phyloP scores from a whole-genome alignment of 176 grass and related monocot genomes.

The Otatea glauca region DNA sequence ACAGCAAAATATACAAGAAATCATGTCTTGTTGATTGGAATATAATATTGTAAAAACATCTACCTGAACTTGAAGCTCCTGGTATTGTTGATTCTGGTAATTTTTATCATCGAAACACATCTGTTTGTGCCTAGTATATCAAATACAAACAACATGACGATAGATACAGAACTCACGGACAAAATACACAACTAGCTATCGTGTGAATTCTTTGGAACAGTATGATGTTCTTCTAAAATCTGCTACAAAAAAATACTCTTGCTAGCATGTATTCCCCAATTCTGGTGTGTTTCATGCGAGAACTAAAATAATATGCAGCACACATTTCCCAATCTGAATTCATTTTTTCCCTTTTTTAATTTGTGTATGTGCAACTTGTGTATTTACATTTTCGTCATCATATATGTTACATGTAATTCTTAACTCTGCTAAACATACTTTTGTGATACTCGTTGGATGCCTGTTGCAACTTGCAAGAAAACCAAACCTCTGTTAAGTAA shows the following conservation, averaged over 20 bases:
- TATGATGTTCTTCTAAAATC: neutral
- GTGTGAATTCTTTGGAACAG: too few relatives aligned
- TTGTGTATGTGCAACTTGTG: neutral
- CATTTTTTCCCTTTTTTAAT: neutral
- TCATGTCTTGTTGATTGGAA: too few relatives aligned
- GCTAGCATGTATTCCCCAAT: neutral
- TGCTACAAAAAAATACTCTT: conserved; percentile 13
- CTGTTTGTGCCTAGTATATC: too few relatives aligned
- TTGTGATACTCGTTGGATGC: neutral
- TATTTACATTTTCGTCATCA: neutral
- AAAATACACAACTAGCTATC: too few relatives aligned
- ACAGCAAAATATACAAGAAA: too few relatives aligned
- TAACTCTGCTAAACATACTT: neutral
- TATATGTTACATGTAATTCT: neutral
- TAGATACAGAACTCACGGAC: too few relatives aligned
- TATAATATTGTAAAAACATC: too few relatives aligned
- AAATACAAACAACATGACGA: too few relatives aligned
- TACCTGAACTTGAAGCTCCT: too few relatives aligned
- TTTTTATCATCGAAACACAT: too few relatives aligned
- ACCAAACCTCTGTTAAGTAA: conserved; percentile 6
- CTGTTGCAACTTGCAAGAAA: neutral
- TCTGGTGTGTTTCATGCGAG: neutral
- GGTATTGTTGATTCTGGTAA: too few relatives aligned
- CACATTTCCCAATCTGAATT: neutral
- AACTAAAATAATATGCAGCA: neutral